These are phyloP conservation scores for Suhomyces yuchorum DNA, from an alignment of 1,139 yeast genomes.

Conservation along the genomic window DNA sequence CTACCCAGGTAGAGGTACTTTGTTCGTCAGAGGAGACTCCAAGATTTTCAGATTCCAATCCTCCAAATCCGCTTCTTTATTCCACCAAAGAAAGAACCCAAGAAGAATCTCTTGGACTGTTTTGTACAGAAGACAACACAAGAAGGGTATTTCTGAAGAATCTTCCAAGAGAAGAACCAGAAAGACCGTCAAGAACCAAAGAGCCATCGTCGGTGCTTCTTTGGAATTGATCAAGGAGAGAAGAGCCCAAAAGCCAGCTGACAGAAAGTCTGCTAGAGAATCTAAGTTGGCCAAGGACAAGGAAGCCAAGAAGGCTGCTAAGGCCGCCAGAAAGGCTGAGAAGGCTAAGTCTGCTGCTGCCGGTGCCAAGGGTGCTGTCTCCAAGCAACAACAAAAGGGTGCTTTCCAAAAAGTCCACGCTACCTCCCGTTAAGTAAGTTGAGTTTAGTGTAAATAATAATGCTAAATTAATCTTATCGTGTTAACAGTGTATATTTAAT, in stretches of 20 bases:
- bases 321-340: slow-evolving; percentile 93
- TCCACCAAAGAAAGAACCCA: slow-evolving; percentile 99
- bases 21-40: slow-evolving; percentile 99
- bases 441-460: slow-evolving; percentile 15
- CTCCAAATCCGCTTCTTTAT: slow-evolving; percentile 96
- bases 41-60: slow-evolving; percentile 99
- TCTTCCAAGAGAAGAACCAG: slow-evolving; percentile 95
- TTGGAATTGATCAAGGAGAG: slow-evolving; percentile 97
- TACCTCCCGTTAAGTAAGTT: slow-evolving; percentile 79
- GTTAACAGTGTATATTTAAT: slow-evolving; percentile 21
- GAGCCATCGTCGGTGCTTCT: slow-evolving; percentile 99
- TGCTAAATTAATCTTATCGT: slow-evolving; percentile 22
- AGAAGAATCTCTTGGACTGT: slow-evolving; percentile 99
- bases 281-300: slow-evolving; percentile 87
- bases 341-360: slow-evolving; percentile 84
- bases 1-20: slow-evolving; percentile 99
- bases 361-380: slow-evolving; percentile 60
- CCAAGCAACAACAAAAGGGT: slow-evolving; percentile 90
- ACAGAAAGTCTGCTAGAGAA: slow-evolving; percentile 97
- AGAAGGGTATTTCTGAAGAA: slow-evolving; percentile 99
- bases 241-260: slow-evolving; percentile 94
- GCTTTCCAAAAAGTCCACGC: slow-evolving; percentile 96
- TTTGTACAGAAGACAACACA: slow-evolving; percentile 99
- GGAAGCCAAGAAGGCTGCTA: slow-evolving; percentile 93
- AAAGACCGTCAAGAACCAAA: slow-evolving; percentile 97